Evolutionary conservation across 2,329 filamentous ascomycete species (phyloP).

Genomic region (Colletotrichum echinochloae): DNA sequence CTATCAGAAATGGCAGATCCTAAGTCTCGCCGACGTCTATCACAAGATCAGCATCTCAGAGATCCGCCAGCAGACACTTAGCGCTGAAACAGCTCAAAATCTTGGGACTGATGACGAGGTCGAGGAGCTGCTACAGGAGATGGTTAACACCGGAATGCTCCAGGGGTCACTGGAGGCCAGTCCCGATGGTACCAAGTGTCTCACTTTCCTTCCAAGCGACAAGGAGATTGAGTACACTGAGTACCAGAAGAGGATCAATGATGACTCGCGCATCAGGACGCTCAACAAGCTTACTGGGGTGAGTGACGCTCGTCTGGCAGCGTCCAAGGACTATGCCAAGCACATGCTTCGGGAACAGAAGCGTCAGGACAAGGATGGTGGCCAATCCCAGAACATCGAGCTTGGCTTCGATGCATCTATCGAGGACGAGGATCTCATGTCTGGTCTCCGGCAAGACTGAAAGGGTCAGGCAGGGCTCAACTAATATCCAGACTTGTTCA

Average conservation of each 20-base stretch:
- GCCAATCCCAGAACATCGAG: slow-evolving; percentile 46
- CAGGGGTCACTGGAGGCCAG: slow-evolving; percentile 63
- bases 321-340: slow-evolving; percentile 68
- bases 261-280: slow-evolving; percentile 57
- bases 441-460: slow-evolving; percentile 51
- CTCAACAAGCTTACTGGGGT: slow-evolving; percentile 62
- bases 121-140: slow-evolving; percentile 61
- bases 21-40: slow-evolving; percentile 80
- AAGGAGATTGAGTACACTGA: slow-evolving; percentile 61
- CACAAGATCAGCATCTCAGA: slow-evolving; percentile 67
- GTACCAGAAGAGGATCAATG: slow-evolving; percentile 61
- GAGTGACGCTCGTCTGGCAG: slow-evolving; percentile 66
- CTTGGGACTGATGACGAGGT: slow-evolving; percentile 58
- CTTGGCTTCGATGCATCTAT: slow-evolving; percentile 60
- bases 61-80: slow-evolving; percentile 63
- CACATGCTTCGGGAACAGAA: slow-evolving; percentile 60
- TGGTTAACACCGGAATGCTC: slow-evolving; percentile 68
- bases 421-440: slow-evolving; percentile 73
- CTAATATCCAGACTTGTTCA: neutral
- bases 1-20: slow-evolving; percentile 81
- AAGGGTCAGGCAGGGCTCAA: neutral
- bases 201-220: slow-evolving; percentile 62
- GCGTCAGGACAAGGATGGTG: slow-evolving; percentile 57
- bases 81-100: slow-evolving; percentile 63
- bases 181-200: slow-evolving; percentile 57